A percentile compares a stretch with the other conserved stretches of the same genome.
Conservation (phyloP, 2,329 filamentous ascomycete genomes). For the Pseudogymnoascus sp. region DNA sequence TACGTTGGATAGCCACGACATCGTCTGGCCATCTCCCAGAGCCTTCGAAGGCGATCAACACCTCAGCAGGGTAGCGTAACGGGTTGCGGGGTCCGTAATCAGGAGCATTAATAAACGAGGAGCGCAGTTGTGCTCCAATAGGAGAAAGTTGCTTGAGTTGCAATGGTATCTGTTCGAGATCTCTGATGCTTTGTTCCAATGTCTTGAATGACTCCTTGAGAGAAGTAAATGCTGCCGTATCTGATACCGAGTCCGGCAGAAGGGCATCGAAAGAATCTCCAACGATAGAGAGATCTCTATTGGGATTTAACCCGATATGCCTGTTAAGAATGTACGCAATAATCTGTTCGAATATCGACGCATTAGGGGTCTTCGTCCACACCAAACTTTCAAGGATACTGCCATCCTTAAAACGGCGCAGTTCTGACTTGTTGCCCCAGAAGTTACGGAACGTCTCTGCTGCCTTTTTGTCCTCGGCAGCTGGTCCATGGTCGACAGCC, state of each 20-base stretch:
- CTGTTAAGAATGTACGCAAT: slow-evolving; percentile 59
- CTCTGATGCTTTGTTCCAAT: slow-evolving; percentile 69
- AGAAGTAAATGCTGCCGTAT: slow-evolving; percentile 51
- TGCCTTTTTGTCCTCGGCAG: slow-evolving; percentile 76
- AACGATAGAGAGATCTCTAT: slow-evolving; percentile 31
- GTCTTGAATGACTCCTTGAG: slow-evolving; percentile 61
- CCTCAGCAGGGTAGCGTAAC: slow-evolving; percentile 55
- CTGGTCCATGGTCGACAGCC: slow-evolving; percentile 78
- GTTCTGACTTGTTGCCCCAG: slow-evolving; percentile 89
- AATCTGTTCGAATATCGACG: slow-evolving; percentile 71
- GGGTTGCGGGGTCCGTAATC: slow-evolving; percentile 31
- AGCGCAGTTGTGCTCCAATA: slow-evolving; percentile 64
- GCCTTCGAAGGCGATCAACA: slow-evolving; percentile 84
- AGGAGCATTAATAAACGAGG: slow-evolving; percentile 53
- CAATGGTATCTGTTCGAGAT: slow-evolving; percentile 76
- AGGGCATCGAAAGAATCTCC: slow-evolving; percentile 38
- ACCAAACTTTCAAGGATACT: slow-evolving; percentile 87
- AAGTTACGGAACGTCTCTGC: slow-evolving; percentile 77
- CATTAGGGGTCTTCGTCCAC: slow-evolving; percentile 58
- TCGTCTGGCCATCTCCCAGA: slow-evolving; percentile 93
- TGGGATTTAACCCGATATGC: slow-evolving; percentile 54
- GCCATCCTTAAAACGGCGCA: slow-evolving; percentile 90
- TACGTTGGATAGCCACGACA: slow-evolving; percentile 79
- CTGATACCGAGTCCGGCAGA: slow-evolving; percentile 29
- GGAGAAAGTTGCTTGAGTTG: slow-evolving; percentile 72